A percentile compares a stretch with the other conserved stretches of the same genome.
Conservation (phyloP, 129 eudicot genomes). For the Apium graveolens region DNA sequence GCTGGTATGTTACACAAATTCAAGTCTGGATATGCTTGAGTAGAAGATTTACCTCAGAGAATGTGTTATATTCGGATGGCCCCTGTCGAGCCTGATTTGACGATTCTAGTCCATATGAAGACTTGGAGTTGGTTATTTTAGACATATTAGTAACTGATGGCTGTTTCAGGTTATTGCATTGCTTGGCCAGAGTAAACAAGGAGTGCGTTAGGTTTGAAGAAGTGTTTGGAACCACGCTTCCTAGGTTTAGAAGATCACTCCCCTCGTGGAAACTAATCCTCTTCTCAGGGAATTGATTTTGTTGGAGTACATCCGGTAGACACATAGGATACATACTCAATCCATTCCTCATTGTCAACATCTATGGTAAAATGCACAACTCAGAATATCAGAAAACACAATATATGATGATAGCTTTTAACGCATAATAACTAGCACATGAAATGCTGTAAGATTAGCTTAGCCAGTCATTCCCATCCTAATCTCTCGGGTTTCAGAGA, state of each 20-base stretch:
- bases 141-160: slow-evolving; percentile 26
- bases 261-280: slow-evolving; percentile 26
- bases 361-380: slow-evolving; percentile 26
- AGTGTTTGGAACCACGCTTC: slow-evolving; percentile 6
- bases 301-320: slow-evolving; percentile 41
- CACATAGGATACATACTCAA: slow-evolving; percentile 59
- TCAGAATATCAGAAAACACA: not conserved
- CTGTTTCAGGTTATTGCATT: slow-evolving; percentile 21
- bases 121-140: slow-evolving; percentile 23
- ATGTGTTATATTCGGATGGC: slow-evolving; percentile 25
- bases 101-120: slow-evolving; percentile 33
- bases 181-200: slow-evolving; percentile 20
- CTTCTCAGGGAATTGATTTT: slow-evolving; percentile 35
- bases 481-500: not conserved
- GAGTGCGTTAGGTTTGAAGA: slow-evolving; percentile 20
- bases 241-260: slow-evolving; percentile 20
- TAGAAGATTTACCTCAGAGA: slow-evolving; percentile 21
- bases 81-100: slow-evolving; percentile 27
- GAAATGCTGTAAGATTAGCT: not conserved
- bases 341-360: slow-evolving; percentile 87
- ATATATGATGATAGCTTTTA: not conserved
- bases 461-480: not conserved
- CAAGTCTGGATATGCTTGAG: not conserved
- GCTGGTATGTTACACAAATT: not conserved
- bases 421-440: not conserved